Base-by-base conservation (phyloP, 1,139 yeast genomes). In the Lodderomyces elongisporus region DNA sequence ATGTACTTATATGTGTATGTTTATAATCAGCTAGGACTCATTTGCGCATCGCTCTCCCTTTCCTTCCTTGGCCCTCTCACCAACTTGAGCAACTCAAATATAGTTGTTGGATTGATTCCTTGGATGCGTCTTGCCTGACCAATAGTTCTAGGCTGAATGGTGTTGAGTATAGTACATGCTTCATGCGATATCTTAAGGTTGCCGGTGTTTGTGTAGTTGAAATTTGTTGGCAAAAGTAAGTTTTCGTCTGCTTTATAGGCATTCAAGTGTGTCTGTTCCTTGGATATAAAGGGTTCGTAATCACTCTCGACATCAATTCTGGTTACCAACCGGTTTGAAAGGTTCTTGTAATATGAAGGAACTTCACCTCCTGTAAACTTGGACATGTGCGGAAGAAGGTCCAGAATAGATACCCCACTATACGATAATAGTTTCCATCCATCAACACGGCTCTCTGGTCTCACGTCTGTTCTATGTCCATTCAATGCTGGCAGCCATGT, bases 41-140 rank as follows among this genome's bases (percentile, higher is more conserved):
- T n/a, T n/a, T n/a, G n/a, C n/a, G n/a, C n/a, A n/a, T n/a, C n/a
- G n/a, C n/a, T 20, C 10, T 20, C 22, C 22, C 22, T 7, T 20
- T 20, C 9, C 22, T 20, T 38, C 40, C 60, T 68, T 16, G 47
- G 51, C 6, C 58, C 55, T 36, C 52, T 58, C 3, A 66, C 71
- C 35, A 69, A 49, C 39, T 64, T 66, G 43, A 76, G 81, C 27
- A 83, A 64, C 46, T 81, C 88, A 47, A 81, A 81, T 3, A 81
- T 62, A 0, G 89, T 82, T 2, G 88, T 85, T 0, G 97, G 96
- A 0, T 97, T 91, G 1, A 91, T 80, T 0, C 98, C 97, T 50
- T 91, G 95, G 13, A 89, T 83, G 45, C 97, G 70, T 50, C 95
- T 71, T 0, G 97, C 97, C 53, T 91, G 97, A 0, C 97, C 97